Evolutionary conservation across 768 basidiomycete genomes (phyloP).

Genomic region (Lepiota venenata): DNA sequence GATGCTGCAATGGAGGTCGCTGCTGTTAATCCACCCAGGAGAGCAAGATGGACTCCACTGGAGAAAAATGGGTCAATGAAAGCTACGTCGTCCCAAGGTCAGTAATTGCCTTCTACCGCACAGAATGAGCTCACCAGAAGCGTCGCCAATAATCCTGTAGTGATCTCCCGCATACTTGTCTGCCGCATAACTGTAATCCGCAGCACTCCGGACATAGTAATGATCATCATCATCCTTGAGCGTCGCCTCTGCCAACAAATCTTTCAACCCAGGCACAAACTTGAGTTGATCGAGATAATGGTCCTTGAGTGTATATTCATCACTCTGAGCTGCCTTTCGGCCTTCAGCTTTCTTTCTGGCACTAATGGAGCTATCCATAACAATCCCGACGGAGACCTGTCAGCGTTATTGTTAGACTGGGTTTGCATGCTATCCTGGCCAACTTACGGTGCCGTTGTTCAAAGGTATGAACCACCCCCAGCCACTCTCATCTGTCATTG

Average conservation of each 20-base stretch:
- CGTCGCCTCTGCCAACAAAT: conserved; percentile 23
- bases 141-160: conserved; percentile 31
- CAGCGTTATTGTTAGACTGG: background rate
- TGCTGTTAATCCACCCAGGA: conserved; percentile 35
- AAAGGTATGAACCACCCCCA: conserved; percentile 63
- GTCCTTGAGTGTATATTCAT: conserved; percentile 16
- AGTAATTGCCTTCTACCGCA: background rate
- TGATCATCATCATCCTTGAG: conserved; percentile 17
- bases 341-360: conserved; percentile 23
- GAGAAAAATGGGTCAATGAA: conserved; percentile 69
- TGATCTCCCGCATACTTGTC: conserved; percentile 26
- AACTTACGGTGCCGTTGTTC: conserved; percentile 31
- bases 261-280: conserved; percentile 21
- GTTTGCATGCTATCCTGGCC: no score
- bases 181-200: conserved; percentile 34
- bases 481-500: conserved; percentile 41
- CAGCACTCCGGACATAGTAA: conserved; percentile 22
- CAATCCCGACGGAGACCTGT: conserved; percentile 47
- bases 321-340: conserved; percentile 10
- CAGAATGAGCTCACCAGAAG: conserved; percentile 20
- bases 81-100: conserved; percentile 19
- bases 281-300: conserved; percentile 28
- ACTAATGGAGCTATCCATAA: conserved; percentile 37
- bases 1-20: conserved; percentile 30
- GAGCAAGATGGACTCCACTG: conserved; percentile 41